Evolutionary conservation across 2,329 filamentous ascomycete genomes (phyloP).

Genomic region (Paraconiothyrium sp.): DNA sequence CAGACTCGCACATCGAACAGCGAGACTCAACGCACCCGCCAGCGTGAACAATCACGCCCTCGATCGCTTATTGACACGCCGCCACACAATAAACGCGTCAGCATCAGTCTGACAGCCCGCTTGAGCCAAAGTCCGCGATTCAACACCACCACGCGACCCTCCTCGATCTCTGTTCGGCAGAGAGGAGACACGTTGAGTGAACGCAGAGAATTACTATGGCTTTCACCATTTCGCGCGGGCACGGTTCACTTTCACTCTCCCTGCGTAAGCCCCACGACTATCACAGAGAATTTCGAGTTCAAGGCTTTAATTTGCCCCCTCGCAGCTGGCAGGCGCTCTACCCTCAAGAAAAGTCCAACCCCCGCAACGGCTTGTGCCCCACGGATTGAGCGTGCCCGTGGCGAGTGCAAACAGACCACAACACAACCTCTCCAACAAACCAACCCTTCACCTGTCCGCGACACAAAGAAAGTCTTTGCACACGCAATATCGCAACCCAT

Average conservation of each 20-base stretch:
- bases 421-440: neutral
- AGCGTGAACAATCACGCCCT: slow-evolving; percentile 5
- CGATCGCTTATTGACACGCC: slow-evolving; percentile 1
- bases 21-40: neutral
- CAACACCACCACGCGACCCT: slow-evolving; percentile 2
- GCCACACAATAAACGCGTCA: slow-evolving; percentile 3
- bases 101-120: slow-evolving; percentile 5
- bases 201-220: slow-evolving; percentile 8
- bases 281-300: neutral
- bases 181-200: slow-evolving; percentile 5
- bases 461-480: neutral
- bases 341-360: neutral
- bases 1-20: neutral
- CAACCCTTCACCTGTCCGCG: neutral
- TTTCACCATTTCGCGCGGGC: slow-evolving; percentile 3
- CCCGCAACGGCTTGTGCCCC: neutral
- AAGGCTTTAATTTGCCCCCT: neutral
- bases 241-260: slow-evolving; percentile 12
- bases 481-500: neutral
- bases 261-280: slow-evolving; percentile 7
- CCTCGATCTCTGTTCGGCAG: slow-evolving; percentile 2
- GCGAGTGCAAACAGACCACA: neutral
- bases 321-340: neutral
- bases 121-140: slow-evolving; percentile 6
- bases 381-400: neutral